Evolutionary conservation across 1,284 basidiomycete genomes (phyloP), one percentile per base, ranked within the genome.

Genomic region (Puccinia triticina): DNA sequence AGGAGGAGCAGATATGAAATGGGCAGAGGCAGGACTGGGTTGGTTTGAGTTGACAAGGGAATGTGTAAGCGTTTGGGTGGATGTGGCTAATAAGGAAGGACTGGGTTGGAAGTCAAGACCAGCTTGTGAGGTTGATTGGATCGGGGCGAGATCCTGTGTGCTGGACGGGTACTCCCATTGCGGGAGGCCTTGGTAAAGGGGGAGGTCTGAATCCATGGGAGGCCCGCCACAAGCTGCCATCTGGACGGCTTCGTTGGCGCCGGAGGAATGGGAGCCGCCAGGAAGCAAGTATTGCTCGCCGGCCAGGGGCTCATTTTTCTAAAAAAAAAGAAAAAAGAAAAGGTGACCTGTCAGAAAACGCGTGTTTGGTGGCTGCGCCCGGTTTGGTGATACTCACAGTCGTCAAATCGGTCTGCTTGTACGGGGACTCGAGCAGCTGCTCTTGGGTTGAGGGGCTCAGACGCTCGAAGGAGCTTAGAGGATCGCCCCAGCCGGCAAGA

Each of bases 401-500:
- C 50, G 16, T 37, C 2, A 26, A 67, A 4, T 67, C 32, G 57
- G n/a, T n/a, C 23, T 48, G 12, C 66, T 46, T 69, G 43, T 29
- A 81, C 1, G 59, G 29, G 46, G 71, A 59, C 21, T 48, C 67
- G 10, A 43, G 23, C 67, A 40, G 34, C 2, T 59, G 29, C 26
- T 69, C 43, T 64, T 59, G 78, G 14, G 55, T 8, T 14, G 55
- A 37, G 7, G 46, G 46, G 5, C 37, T 32, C 18, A 59, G n/a
- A 29, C 5, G 8, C 1, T 40, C 12, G 69, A 50, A 46, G 26
- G 14, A 37, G 40, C 18, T 55, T 32, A 69, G 21, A 32, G 69
- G 14, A 32, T 23, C 48, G 11, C 50, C 78, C 78, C 69, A 73
- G 21, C 53, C 46, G 26, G 69, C 55, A 26, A 73, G 26, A 43